A percentile compares a stretch with the other conserved stretches of the same genome.
phyloP scores from a whole-genome alignment of 371 early-diverging fungal species.

The Saksenaea oblongispora region DNA sequence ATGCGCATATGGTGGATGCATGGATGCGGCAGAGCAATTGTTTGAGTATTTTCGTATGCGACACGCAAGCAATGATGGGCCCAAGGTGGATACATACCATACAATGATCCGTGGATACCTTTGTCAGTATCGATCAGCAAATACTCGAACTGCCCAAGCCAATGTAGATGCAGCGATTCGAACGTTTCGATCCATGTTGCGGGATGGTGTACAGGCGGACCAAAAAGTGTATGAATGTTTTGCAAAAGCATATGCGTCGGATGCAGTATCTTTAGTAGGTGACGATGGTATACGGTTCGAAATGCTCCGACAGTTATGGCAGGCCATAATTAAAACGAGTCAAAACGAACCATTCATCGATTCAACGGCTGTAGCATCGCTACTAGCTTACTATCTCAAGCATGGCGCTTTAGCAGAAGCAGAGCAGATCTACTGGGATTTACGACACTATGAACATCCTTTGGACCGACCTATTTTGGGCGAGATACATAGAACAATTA shows the following conservation, averaged over 20 bases:
- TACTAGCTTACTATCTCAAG: conserved; percentile 4
- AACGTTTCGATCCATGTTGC: conserved; percentile 16
- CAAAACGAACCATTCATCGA: neutral
- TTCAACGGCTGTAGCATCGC: neutral
- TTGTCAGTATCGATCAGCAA: neutral
- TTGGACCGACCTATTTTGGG: conserved; percentile 8
- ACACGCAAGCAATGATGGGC: neutral
- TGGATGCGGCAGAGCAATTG: conserved; percentile 10
- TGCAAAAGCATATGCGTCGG: conserved; percentile 12
- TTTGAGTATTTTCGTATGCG: conserved; percentile 9
- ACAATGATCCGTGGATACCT: conserved; percentile 13
- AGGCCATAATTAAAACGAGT: conserved; percentile 10
- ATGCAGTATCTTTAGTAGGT: neutral
- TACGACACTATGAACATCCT: conserved; percentile 7
- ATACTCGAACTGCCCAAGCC: neutral
- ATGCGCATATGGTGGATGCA: conserved; percentile 8
- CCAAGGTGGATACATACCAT: conserved; percentile 6
- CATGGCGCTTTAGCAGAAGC: conserved; percentile 9
- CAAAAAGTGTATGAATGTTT: conserved; percentile 10
- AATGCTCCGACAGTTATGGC: conserved; percentile 16
- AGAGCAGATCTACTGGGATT: conserved; percentile 22
- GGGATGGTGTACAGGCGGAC: conserved; percentile 9
- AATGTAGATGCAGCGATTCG: conserved; percentile 17
- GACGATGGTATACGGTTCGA: conserved; percentile 14
- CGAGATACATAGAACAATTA: conserved; percentile 6